These are phyloP conservation scores for Kluyveromyces nonfermentans DNA, from an alignment of 805 yeast genomes.

Conservation along the genomic window DNA sequence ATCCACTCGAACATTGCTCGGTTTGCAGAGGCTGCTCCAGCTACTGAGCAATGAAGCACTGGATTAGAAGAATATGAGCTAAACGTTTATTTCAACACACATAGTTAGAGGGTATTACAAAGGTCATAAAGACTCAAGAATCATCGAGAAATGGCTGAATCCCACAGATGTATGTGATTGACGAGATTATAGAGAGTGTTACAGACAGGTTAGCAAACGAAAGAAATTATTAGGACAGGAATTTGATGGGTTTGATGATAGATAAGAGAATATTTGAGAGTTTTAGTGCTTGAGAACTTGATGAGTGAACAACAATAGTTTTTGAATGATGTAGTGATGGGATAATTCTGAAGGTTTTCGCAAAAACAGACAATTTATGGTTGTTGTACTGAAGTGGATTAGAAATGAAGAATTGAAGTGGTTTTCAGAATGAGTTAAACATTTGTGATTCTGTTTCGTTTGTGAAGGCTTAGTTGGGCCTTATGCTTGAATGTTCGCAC, in stretches of 20 bases:
- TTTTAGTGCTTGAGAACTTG: too few species aligned
- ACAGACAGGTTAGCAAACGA: background rate
- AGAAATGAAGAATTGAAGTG: too few species aligned
- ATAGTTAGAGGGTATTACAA: background rate
- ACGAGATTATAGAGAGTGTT: background rate
- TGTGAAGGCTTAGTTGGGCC: background rate
- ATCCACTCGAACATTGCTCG: background rate
- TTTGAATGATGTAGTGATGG: too few species aligned
- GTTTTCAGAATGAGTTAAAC: too few species aligned
- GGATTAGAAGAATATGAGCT: background rate
- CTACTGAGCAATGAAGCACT: background rate
- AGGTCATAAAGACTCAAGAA: conserved; percentile 6
- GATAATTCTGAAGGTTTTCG: too few species aligned
- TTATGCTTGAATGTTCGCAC: background rate
- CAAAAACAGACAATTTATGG: too few species aligned
- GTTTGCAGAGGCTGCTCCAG: background rate
- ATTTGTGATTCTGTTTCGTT: background rate
- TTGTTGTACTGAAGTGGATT: too few species aligned
- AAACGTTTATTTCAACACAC: background rate
- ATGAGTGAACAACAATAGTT: too few species aligned
- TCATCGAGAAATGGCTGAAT: conserved; percentile 71
- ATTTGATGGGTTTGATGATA: too few species aligned
- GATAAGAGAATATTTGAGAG: too few species aligned
- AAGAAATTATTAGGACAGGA: too few species aligned
- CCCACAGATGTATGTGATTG: conserved; percentile 86